phyloP scores from a whole-genome alignment of 2,329 filamentous ascomycete genomes.

The Sarocladium oryzae region DNA sequence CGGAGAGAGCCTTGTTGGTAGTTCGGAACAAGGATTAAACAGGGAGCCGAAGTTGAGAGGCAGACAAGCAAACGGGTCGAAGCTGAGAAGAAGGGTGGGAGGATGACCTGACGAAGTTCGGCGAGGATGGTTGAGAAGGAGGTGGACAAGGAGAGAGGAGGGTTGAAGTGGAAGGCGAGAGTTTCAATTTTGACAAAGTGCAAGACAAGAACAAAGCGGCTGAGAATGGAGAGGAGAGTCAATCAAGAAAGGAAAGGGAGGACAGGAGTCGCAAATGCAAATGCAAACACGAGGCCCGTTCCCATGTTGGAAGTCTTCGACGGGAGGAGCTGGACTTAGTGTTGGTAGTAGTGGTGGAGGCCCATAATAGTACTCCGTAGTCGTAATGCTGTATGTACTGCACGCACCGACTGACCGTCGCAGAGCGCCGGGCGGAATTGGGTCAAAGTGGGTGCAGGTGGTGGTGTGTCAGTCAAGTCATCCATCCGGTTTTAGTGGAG shows the following conservation, averaged over 20 bases:
- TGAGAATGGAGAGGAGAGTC: background rate
- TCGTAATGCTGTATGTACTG: background rate
- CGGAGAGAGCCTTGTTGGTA: no score
- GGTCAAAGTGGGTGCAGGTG: background rate
- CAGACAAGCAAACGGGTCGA: background rate
- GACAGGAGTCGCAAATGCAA: conserved; percentile 6
- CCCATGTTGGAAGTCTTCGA: conserved; percentile 6
- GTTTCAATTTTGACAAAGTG: no score
- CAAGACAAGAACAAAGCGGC: background rate
- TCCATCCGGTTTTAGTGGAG: no score
- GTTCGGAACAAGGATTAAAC: background rate
- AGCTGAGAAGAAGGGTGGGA: background rate
- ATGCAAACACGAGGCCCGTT: conserved; percentile 8
- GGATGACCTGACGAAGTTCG: background rate
- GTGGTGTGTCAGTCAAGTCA: conserved; percentile 2
- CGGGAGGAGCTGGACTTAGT: conserved; percentile 13
- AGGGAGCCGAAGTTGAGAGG: background rate
- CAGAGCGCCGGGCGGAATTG: background rate
- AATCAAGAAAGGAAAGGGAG: conserved; percentile 8
- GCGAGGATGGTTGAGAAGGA: no score
- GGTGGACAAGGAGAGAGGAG: background rate
- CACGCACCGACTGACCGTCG: no score
- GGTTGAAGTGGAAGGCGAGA: no score
- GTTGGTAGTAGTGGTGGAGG: conserved; percentile 7
- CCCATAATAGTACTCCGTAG: background rate